Percentiles rank a stretch among this genome's conserved stretches.
Conservation (phyloP, 2,329 filamentous ascomycete genomes). For the Botrytis fragariae region DNA sequence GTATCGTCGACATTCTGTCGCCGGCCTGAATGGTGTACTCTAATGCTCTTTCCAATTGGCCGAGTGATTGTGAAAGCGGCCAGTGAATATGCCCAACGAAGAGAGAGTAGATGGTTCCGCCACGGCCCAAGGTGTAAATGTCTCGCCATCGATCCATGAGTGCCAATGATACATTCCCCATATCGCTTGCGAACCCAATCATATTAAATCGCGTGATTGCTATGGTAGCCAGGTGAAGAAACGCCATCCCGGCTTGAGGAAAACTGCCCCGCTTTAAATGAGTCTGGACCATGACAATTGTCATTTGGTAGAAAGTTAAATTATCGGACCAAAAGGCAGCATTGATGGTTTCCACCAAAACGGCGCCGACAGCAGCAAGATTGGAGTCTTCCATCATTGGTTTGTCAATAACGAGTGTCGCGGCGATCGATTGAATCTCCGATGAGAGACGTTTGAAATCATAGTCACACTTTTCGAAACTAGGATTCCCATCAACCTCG, state of each 20-base stretch:
- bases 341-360: conserved; percentile 67
- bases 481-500: conserved; percentile 61
- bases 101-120: conserved; percentile 65
- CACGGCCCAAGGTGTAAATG: conserved; percentile 63
- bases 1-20: conserved; percentile 68
- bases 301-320: conserved; percentile 69
- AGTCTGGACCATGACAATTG: conserved; percentile 63
- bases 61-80: conserved; percentile 57
- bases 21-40: conserved; percentile 65
- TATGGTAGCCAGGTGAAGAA: conserved; percentile 66
- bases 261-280: conserved; percentile 64
- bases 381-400: conserved; percentile 49
- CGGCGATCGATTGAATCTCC: conserved; percentile 58
- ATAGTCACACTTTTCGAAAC: conserved; percentile 73
- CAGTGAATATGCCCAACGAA: conserved; percentile 70
- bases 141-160: conserved; percentile 63
- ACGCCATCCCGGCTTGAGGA: conserved; percentile 66
- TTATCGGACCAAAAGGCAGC: conserved; percentile 72
- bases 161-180: conserved; percentile 61
- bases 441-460: conserved; percentile 65
- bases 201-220: conserved; percentile 68
- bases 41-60: conserved; percentile 62
- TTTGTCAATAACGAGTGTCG: conserved; percentile 46
- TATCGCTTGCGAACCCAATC: conserved; percentile 63
- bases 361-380: conserved; percentile 63